Conservation (phyloP, 1,284 basidiomycete genomes). For the Lignosus rhinocerotis region DNA sequence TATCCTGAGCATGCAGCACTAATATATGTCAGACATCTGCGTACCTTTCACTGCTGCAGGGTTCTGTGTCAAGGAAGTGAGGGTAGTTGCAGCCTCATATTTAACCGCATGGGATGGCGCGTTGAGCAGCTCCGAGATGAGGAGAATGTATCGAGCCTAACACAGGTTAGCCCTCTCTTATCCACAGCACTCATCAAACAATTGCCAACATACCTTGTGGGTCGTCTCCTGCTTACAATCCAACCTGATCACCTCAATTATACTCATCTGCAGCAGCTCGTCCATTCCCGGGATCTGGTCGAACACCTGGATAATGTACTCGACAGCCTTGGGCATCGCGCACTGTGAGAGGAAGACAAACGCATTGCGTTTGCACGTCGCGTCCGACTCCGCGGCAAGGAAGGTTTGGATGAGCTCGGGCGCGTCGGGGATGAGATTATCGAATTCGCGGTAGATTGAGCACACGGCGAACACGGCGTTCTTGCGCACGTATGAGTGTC, state of each 20-base stretch:
- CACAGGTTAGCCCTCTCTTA: neutral
- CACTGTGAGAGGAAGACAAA: constrained; percentile 93
- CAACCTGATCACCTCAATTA: constrained; percentile 92
- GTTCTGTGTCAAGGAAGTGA: constrained; percentile 95
- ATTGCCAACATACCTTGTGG: constrained; percentile 60
- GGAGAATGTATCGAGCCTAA: constrained; percentile 89
- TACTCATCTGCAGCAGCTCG: constrained; percentile 93
- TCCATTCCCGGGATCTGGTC: constrained; percentile 87
- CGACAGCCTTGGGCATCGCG: constrained; percentile 88
- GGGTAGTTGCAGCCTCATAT: constrained; percentile 95
- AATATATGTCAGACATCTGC: neutral
- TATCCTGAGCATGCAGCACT: constrained; percentile 2
- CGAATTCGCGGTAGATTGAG: constrained; percentile 92
- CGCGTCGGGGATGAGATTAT: constrained; percentile 94
- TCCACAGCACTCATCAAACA: neutral
- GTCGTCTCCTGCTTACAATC: constrained; percentile 87
- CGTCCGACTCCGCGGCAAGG: constrained; percentile 95
- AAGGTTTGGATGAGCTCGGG: constrained; percentile 97
- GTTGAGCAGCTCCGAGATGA: constrained; percentile 94
- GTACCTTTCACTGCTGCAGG: constrained; percentile 93
- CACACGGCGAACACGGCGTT: constrained; percentile 97
- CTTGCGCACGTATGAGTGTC: constrained; percentile 98
- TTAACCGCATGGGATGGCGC: constrained; percentile 94
- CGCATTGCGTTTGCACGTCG: constrained; percentile 96
- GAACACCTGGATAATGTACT: constrained; percentile 86